Evolutionary conservation across 495 filamentous ascomycete genomes (phyloP).

Genomic region (Tuber brumale): DNA sequence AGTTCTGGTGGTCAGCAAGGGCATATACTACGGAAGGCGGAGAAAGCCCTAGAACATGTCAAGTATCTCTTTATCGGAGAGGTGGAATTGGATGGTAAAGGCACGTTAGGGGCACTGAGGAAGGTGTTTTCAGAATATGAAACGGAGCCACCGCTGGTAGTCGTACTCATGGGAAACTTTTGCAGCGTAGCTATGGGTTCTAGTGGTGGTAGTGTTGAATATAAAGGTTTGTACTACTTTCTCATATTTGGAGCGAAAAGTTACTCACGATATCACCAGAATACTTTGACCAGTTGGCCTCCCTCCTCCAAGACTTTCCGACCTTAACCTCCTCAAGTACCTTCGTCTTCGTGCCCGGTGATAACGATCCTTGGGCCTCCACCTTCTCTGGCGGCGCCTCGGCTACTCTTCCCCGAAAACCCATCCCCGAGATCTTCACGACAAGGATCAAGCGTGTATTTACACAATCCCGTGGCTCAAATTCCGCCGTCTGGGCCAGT

Average conservation of each 20-base stretch:
- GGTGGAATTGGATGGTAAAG: conserved; percentile 74
- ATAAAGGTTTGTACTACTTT: conserved; percentile 23
- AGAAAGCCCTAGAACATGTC: conserved; percentile 44
- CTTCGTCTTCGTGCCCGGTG: conserved; percentile 88
- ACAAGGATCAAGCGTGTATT: conserved; percentile 74
- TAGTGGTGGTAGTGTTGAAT: conserved; percentile 52
- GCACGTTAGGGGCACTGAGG: conserved; percentile 65
- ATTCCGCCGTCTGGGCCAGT: conserved; percentile 76
- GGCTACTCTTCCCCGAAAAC: conserved; percentile 62
- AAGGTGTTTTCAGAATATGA: conserved; percentile 67
- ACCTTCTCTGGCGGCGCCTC: conserved; percentile 79
- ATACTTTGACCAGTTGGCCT: conserved; percentile 78
- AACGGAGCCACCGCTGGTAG: conserved; percentile 64
- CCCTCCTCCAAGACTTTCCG: conserved; percentile 79
- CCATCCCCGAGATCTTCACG: conserved; percentile 80
- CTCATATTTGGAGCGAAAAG: not conserved
- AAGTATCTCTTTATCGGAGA: conserved; percentile 72
- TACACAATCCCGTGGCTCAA: conserved; percentile 53
- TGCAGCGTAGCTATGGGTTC: conserved; percentile 64
- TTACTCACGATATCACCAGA: conserved; percentile 64
- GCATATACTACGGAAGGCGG: conserved; percentile 69
- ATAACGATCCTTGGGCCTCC: conserved; percentile 91
- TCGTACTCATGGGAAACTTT: conserved; percentile 82
- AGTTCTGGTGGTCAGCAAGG: conserved; percentile 78
- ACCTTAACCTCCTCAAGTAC: conserved; percentile 67